Evolutionary conservation across 257 asterid species (phyloP).

Genomic region (Euphrasia confusa): DNA sequence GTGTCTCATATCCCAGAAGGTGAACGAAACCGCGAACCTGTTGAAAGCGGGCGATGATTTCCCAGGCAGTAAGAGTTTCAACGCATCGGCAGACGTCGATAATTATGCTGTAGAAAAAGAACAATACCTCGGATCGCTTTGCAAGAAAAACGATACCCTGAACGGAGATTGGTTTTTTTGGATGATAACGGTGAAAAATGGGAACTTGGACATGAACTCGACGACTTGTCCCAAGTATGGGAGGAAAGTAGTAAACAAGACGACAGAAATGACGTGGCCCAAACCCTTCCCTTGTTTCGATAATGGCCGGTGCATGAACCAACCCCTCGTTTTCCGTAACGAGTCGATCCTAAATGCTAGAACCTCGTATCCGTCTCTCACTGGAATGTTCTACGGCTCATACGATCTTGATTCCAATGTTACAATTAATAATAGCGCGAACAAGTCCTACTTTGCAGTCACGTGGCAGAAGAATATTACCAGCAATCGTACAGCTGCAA

Average conservation of each 20-base stretch:
- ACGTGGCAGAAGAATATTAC: constrained; percentile 59
- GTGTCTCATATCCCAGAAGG: constrained; percentile 52
- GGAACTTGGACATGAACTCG: constrained; percentile 70
- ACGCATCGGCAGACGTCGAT: constrained; percentile 51
- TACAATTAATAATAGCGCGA: constrained; percentile 25
- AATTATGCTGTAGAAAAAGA: constrained; percentile 69
- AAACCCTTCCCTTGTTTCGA: constrained; percentile 86
- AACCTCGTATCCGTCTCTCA: constrained; percentile 30
- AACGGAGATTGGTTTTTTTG: constrained; percentile 60
- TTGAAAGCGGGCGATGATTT: constrained; percentile 55
- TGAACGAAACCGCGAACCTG: constrained; percentile 58
- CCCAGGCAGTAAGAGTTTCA: constrained; percentile 33
- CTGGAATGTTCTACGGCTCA: constrained; percentile 76
- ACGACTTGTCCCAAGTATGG: constrained; percentile 83
- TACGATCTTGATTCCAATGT: constrained; percentile 50
- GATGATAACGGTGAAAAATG: constrained; percentile 84
- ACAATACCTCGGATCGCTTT: constrained; percentile 61
- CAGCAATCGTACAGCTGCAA: no score
- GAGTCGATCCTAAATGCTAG: constrained; percentile 31
- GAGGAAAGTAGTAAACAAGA: constrained; percentile 50
- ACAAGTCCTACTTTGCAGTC: constrained; percentile 49
- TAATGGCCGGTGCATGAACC: constrained; percentile 85
- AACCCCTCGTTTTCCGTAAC: constrained; percentile 67
- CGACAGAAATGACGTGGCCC: constrained; percentile 42
- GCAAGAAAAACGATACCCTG: constrained; percentile 44